phyloP scores from a whole-genome alignment of 2,329 filamentous ascomycete genomes.

The Ascocoryne sarcoides region DNA sequence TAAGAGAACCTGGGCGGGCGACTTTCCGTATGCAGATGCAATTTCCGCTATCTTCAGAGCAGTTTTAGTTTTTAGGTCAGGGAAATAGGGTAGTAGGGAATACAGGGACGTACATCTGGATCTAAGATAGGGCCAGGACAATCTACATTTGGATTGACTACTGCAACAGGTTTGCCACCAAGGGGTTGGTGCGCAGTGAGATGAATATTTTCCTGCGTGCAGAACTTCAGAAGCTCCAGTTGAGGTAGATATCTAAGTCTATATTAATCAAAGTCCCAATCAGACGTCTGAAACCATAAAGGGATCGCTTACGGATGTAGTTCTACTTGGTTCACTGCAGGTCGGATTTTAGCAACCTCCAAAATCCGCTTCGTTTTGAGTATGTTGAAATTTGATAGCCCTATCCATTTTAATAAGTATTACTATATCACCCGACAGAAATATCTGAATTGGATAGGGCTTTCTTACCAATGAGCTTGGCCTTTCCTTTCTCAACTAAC shows the following conservation, averaged over 20 bases:
- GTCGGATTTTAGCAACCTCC: slow-evolving; percentile 2
- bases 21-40: slow-evolving; percentile 33
- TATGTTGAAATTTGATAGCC: slow-evolving; percentile 5
- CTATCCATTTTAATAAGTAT: background rate
- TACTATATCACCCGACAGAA: no score
- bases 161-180: slow-evolving; percentile 5
- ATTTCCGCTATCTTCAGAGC: slow-evolving; percentile 30
- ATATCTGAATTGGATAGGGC: background rate
- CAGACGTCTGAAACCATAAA: no score
- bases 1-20: slow-evolving; percentile 34
- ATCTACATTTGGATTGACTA: slow-evolving; percentile 3
- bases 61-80: background rate
- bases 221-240: slow-evolving; percentile 2
- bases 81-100: background rate
- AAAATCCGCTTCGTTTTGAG: slow-evolving; percentile 1
- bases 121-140: slow-evolving; percentile 5
- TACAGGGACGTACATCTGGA: slow-evolving; percentile 1
- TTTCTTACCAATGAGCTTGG: slow-evolving; percentile 1
- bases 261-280: background rate
- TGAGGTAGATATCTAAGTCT: slow-evolving; percentile 2
- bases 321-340: slow-evolving; percentile 2
- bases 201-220: slow-evolving; percentile 6
- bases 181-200: slow-evolving; percentile 8
- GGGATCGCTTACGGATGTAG: background rate
- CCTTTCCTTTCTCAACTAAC: slow-evolving; percentile 1